Conservation (phyloP, 495 filamentous ascomycete genomes). For the Trichocladium uniseriatum region DNA sequence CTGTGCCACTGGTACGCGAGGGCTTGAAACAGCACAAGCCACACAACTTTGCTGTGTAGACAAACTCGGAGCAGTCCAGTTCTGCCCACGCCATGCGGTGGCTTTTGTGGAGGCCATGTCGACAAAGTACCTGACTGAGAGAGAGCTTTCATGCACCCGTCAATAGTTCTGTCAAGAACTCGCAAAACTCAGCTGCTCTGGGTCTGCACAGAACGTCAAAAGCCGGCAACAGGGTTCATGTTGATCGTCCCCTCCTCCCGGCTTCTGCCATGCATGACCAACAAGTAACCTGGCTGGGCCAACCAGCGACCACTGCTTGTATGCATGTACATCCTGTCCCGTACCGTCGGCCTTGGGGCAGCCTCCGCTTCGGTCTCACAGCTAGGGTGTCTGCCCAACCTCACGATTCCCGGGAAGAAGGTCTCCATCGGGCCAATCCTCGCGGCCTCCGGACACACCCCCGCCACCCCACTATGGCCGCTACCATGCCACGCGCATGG, state of each 20-base stretch:
- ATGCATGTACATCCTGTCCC: conserved; percentile 4
- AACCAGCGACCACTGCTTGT: not conserved
- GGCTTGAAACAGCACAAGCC: conserved; percentile 5
- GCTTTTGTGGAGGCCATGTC: no score
- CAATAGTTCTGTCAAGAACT: no score
- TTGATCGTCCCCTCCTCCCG: conserved; percentile 8
- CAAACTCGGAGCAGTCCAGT: no score
- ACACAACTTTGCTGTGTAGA: not conserved
- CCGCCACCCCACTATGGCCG: conserved; percentile 1
- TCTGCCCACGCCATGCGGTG: no score
- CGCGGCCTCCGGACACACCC: not conserved
- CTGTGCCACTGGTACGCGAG: conserved; percentile 5
- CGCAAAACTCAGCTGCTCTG: not conserved
- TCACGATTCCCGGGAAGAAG: conserved; percentile 5
- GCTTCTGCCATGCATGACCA: conserved; percentile 5
- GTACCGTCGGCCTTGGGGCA: conserved; percentile 1
- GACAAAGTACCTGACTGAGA: no score
- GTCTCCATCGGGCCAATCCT: conserved; percentile 2
- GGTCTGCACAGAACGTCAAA: not conserved
- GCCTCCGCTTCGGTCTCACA: conserved; percentile 7
- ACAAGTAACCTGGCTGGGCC: conserved; percentile 4
- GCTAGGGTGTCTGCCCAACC: conserved; percentile 11
- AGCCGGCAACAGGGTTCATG: not conserved
- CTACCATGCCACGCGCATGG: conserved; percentile 2
- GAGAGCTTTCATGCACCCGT: no score